Conservation (phyloP, 2,329 filamentous ascomycete genomes). For the Colletotrichum tofieldiae region DNA sequence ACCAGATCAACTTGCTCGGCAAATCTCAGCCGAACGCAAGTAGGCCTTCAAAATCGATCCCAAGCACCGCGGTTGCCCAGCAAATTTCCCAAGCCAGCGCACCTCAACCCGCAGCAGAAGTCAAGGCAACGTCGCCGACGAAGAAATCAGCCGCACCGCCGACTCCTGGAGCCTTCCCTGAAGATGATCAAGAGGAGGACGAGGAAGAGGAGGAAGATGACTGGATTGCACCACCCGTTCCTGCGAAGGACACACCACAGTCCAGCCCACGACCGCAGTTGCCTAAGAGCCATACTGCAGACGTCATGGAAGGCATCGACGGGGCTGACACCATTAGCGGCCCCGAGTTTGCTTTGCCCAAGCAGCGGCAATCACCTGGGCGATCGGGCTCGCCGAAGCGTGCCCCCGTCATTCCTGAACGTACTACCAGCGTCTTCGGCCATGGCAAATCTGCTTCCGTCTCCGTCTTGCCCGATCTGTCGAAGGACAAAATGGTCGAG, state of each 20-base stretch:
- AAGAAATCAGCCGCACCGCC: conserved; percentile 50
- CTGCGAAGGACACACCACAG: conserved; percentile 51
- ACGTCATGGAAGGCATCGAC: conserved; percentile 72
- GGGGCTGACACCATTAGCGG: conserved; percentile 65
- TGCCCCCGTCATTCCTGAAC: conserved; percentile 49
- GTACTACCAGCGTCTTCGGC: conserved; percentile 54
- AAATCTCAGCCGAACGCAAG: conserved; percentile 68
- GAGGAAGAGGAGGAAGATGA: conserved; percentile 66
- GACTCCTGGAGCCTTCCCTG: conserved; percentile 74
- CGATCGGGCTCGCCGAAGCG: conserved; percentile 55
- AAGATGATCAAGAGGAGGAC: conserved; percentile 63
- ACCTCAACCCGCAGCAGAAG: conserved; percentile 50
- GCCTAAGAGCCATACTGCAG: conserved; percentile 73
- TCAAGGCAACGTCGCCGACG: conserved; percentile 52
- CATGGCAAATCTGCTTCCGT: conserved; percentile 78
- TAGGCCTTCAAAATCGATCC: conserved; percentile 65
- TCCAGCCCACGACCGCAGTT: conserved; percentile 67
- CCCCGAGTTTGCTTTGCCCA: conserved; percentile 62
- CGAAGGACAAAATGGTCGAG: conserved; percentile 45
- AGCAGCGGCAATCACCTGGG: conserved; percentile 55
- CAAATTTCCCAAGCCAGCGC: conserved; percentile 46
- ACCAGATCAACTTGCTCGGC: conserved; percentile 86
- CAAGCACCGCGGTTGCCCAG: conserved; percentile 55
- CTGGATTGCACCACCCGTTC: conserved; percentile 71
- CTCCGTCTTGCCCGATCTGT: conserved; percentile 62